Percentiles rank a stretch among this genome's conserved stretches.
Evolutionary conservation across 805 yeast species (phyloP).

Genomic region (Clavispora carvajalis): DNA sequence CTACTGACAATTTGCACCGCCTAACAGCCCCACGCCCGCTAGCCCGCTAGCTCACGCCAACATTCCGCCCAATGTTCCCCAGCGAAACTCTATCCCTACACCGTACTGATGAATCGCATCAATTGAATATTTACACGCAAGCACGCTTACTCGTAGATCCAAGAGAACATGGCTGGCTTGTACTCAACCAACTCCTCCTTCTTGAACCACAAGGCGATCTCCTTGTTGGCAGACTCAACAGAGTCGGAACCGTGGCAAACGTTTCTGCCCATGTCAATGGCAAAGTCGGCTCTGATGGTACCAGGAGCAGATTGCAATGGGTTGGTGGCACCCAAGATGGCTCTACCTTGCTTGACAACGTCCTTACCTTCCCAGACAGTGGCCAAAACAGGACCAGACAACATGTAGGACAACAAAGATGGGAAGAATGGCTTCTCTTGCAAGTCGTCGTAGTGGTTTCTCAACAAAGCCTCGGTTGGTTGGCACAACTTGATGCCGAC

Average conservation of each 20-base stretch:
- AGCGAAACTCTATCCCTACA: too few relatives aligned
- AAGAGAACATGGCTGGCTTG: conserved; percentile 76
- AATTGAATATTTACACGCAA: background rate
- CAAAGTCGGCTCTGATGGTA: conserved; percentile 99
- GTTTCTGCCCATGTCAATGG: conserved; percentile 98
- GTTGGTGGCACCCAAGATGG: conserved; percentile 97
- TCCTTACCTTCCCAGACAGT: conserved; percentile 99
- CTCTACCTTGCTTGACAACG: conserved; percentile 98
- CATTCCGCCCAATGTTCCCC: too few relatives aligned
- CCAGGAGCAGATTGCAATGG: conserved; percentile 97
- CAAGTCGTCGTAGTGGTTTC: conserved; percentile 94
- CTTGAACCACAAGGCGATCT: conserved; percentile 97
- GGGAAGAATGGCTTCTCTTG: conserved; percentile 98
- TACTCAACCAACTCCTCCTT: conserved; percentile 90
- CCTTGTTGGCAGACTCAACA: conserved; percentile 95
- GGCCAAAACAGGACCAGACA: conserved; percentile 97
- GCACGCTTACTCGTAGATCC: conserved; percentile 86
- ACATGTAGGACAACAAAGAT: conserved; percentile 91
- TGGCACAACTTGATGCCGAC: conserved; percentile 89
- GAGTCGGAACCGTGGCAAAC: conserved; percentile 99
- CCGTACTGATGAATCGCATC: background rate
- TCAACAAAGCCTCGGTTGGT: conserved; percentile 82
- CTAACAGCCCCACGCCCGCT: too few relatives aligned
- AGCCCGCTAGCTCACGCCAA: too few relatives aligned
- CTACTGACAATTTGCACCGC: too few relatives aligned